phyloP scores from a whole-genome alignment of 495 filamentous ascomycete species.

The Margaritispora aquatica region DNA sequence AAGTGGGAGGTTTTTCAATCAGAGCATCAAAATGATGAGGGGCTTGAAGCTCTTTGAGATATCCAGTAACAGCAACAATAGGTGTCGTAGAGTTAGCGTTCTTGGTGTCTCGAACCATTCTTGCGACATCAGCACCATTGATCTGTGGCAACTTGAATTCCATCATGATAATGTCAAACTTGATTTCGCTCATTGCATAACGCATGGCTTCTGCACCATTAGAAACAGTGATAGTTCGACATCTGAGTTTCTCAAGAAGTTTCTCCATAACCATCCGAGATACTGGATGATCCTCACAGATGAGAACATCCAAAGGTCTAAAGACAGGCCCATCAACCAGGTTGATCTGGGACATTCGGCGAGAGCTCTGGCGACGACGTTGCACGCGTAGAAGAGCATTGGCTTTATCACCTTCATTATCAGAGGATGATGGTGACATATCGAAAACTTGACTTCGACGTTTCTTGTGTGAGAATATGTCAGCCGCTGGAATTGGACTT shows the following conservation, averaged over 20 bases:
- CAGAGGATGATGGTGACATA: slow-evolving; percentile 93
- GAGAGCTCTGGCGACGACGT: slow-evolving; percentile 81
- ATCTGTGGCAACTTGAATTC: slow-evolving; percentile 93
- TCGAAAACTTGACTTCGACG: slow-evolving; percentile 92
- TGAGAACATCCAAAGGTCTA: slow-evolving; percentile 85
- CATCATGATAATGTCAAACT: slow-evolving; percentile 97
- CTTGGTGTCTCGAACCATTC: slow-evolving; percentile 94
- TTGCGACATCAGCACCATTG: slow-evolving; percentile 88
- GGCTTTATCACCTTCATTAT: slow-evolving; percentile 89
- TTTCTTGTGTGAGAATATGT: slow-evolving; percentile 78
- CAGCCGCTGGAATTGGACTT: slow-evolving; percentile 57
- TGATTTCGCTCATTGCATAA: slow-evolving; percentile 87
- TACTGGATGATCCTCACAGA: slow-evolving; percentile 98
- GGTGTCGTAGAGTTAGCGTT: slow-evolving; percentile 92
- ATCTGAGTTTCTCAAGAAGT: slow-evolving; percentile 87
- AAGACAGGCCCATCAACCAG: slow-evolving; percentile 78
- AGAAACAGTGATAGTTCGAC: slow-evolving; percentile 85
- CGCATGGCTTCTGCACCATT: slow-evolving; percentile 88
- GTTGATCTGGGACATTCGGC: slow-evolving; percentile 84
- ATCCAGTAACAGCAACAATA: slow-evolving; percentile 95
- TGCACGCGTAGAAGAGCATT: slow-evolving; percentile 93
- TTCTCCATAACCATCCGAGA: slow-evolving; percentile 96
- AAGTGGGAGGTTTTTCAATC: slow-evolving; percentile 92
- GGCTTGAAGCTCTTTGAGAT: slow-evolving; percentile 89
- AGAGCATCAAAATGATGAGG: slow-evolving; percentile 91